A percentile compares a stretch with the other conserved stretches of the same genome.
Evolutionary conservation across 495 filamentous ascomycete genomes (phyloP).

Genomic region (Penicillium verhagenii): DNA sequence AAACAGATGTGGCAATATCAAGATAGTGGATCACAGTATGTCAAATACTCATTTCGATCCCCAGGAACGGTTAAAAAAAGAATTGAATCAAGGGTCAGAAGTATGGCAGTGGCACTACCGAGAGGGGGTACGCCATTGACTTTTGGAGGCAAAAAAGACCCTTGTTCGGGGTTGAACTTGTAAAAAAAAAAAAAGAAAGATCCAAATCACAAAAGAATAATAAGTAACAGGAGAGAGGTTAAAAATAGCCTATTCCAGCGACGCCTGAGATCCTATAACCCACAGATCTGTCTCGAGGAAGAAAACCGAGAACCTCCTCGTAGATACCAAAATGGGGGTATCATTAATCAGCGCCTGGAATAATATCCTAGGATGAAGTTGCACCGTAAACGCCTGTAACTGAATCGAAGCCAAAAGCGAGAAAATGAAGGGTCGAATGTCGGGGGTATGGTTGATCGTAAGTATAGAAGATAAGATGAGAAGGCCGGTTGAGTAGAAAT

Average conservation of each 20-base stretch:
- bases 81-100: neutral
- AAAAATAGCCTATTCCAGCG: neutral
- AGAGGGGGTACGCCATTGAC: neutral
- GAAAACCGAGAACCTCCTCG: constrained; percentile 10
- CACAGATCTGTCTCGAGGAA: neutral
- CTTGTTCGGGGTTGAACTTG: constrained; percentile 11
- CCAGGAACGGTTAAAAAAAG: neutral
- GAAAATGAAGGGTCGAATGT: constrained; percentile 14
- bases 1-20: constrained; percentile 7
- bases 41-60: neutral
- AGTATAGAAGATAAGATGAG: constrained; percentile 9
- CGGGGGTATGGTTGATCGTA: constrained; percentile 18
- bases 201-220: neutral
- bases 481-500: neutral
- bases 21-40: constrained; percentile 7
- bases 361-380: constrained; percentile 24
- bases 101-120: neutral
- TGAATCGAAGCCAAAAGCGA: constrained; percentile 27
- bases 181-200: neutral
- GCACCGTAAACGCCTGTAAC: constrained; percentile 39
- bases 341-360: constrained; percentile 34
- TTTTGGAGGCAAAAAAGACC: constrained; percentile 6
- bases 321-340: constrained; percentile 20
- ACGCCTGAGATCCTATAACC: neutral
- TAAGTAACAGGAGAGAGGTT: neutral